Percentiles rank a stretch among this genome's conserved stretches.
Conservation (phyloP, 345 rosid genomes). For the Iberis pinnata region DNA sequence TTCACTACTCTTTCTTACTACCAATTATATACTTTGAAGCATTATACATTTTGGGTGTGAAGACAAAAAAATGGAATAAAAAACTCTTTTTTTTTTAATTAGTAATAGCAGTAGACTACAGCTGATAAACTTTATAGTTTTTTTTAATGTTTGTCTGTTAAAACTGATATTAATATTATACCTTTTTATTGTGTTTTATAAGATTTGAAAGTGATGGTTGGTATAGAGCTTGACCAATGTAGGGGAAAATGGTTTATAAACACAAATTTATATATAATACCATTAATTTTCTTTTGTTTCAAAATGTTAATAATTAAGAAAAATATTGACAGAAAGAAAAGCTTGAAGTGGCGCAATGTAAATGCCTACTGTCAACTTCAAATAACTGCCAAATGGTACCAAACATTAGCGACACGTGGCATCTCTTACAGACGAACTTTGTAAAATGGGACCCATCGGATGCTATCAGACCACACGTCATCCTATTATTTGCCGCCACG, state of each 20-base stretch:
- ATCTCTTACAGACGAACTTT: conserved; percentile 12
- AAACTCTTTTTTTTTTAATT: too few species aligned
- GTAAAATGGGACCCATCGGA: conserved; percentile 14
- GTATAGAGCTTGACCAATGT: background rate
- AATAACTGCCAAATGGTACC: conserved; percentile 20
- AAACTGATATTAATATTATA: too few species aligned
- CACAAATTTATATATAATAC: background rate
- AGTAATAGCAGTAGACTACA: too few species aligned
- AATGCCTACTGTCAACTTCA: conserved; percentile 33
- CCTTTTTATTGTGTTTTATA: too few species aligned
- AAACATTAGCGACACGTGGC: conserved; percentile 21
- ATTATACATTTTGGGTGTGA: too few species aligned
- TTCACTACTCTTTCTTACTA: too few species aligned
- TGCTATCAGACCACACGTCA: conserved; percentile 18
- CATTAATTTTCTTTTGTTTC: background rate
- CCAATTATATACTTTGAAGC: too few species aligned
- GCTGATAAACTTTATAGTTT: too few species aligned
- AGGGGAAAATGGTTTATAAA: background rate
- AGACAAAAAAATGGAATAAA: too few species aligned
- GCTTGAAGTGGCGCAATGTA: conserved; percentile 31
- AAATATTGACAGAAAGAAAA: background rate
- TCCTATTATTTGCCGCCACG: conserved; percentile 24
- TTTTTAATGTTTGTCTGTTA: background rate
- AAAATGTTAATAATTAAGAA: conserved; percentile 1
- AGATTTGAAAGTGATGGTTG: conserved; percentile 23